Conservation (phyloP, 345 rosid species). For the Citrus australasica region DNA sequence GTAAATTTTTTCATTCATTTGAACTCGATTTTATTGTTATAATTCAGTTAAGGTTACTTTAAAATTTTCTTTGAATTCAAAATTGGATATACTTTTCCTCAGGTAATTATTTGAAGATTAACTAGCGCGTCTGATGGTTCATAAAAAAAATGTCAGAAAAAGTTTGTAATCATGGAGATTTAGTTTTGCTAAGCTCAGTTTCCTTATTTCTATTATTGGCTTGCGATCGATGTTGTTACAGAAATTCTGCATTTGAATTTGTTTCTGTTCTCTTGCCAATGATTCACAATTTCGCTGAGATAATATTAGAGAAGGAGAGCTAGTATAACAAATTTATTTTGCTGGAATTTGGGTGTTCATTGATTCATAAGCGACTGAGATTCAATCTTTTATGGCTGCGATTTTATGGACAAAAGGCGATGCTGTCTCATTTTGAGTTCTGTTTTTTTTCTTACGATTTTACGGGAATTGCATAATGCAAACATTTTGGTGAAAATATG, state of each 20-base stretch:
- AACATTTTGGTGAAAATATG: background rate
- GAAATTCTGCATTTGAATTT: background rate
- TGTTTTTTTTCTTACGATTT: background rate
- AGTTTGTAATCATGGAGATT: background rate
- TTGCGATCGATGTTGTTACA: background rate
- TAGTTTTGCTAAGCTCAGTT: background rate
- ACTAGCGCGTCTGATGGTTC: no score
- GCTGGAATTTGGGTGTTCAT: background rate
- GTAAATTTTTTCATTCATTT: background rate
- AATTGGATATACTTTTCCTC: background rate
- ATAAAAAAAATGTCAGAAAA: background rate
- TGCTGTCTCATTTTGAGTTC: background rate
- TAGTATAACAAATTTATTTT: background rate
- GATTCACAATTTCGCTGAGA: background rate
- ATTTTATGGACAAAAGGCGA: background rate
- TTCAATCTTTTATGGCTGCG: background rate
- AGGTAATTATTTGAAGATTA: no score
- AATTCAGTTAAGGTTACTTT: background rate
- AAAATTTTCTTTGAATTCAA: background rate
- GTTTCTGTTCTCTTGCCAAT: background rate
- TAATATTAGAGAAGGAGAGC: background rate
- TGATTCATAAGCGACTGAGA: background rate
- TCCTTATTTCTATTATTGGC: background rate
- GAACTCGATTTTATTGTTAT: background rate
- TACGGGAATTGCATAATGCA: background rate